phyloP scores from a whole-genome alignment of 768 basidiomycete genomes.

The Rhodotorula babjevae region DNA sequence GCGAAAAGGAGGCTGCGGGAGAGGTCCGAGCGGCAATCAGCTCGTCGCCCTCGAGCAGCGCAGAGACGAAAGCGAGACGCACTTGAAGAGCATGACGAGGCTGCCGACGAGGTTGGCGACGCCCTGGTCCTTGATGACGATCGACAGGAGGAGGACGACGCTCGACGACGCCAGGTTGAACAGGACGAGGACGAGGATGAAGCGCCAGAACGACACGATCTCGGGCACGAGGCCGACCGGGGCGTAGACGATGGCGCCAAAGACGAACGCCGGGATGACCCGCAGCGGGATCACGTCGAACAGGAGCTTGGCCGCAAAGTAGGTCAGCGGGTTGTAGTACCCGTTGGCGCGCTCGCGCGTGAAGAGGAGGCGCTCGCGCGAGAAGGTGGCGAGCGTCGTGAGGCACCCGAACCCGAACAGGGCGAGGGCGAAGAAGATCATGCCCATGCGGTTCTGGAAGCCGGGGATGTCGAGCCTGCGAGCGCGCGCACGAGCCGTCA shows the following conservation, averaged over 20 bases:
- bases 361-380: constrained; percentile 90
- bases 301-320: constrained; percentile 94
- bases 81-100: constrained; percentile 98
- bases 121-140: constrained; percentile 76
- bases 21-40: background rate
- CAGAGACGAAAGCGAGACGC: constrained; percentile 44
- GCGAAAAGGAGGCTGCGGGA: constrained; percentile 78
- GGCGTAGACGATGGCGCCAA: constrained; percentile 91
- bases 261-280: constrained; percentile 88
- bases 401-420: constrained; percentile 95
- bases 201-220: constrained; percentile 92
- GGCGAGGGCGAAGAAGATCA: constrained; percentile 96
- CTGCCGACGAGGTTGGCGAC: constrained; percentile 93
- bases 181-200: constrained; percentile 87
- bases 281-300: constrained; percentile 95
- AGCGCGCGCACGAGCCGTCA: constrained; percentile 48
- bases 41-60: background rate
- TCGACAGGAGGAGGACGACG: constrained; percentile 82
- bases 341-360: constrained; percentile 98
- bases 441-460: constrained; percentile 87
- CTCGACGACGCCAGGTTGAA: constrained; percentile 96
- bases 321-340: constrained; percentile 94
- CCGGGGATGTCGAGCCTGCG: constrained; percentile 79
- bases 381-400: constrained; percentile 86
- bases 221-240: constrained; percentile 90